Percentiles rank a stretch among this genome's conserved stretches.
phyloP scores from a whole-genome alignment of 495 filamentous ascomycete genomes.

The Neurospora sp. region DNA sequence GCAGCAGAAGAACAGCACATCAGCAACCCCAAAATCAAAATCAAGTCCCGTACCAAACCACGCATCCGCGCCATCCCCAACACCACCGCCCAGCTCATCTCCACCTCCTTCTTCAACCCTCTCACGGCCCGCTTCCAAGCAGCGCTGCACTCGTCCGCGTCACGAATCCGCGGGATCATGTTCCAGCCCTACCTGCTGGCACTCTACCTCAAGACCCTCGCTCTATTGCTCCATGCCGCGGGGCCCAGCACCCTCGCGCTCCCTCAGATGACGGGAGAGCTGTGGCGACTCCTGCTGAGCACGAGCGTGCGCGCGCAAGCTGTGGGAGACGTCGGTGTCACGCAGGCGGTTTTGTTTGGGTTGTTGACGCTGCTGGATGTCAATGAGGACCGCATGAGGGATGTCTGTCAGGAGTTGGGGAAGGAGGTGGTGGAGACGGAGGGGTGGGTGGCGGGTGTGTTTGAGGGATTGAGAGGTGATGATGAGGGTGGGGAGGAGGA shows the following conservation, averaged over 20 bases:
- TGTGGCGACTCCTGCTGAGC: conserved; percentile 56
- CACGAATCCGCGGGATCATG: conserved; percentile 34
- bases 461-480: conserved; percentile 29
- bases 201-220: conserved; percentile 54
- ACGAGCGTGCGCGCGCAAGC: conserved; percentile 26
- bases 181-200: conserved; percentile 51
- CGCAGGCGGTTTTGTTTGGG: conserved; percentile 65
- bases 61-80: conserved; percentile 61
- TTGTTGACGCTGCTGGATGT: conserved; percentile 76
- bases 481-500: conserved; percentile 46
- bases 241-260: conserved; percentile 52
- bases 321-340: conserved; percentile 49
- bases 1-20: conserved; percentile 7
- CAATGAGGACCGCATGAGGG: conserved; percentile 68
- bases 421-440: conserved; percentile 46
- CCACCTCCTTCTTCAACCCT: conserved; percentile 73
- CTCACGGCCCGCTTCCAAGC: conserved; percentile 50
- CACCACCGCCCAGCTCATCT: conserved; percentile 62
- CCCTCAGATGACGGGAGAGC: conserved; percentile 58
- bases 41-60: conserved; percentile 27
- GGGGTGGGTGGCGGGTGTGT: conserved; percentile 36
- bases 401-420: conserved; percentile 53
- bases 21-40: conserved; percentile 7
- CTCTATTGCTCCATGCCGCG: conserved; percentile 53
- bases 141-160: conserved; percentile 34